Evolutionary conservation across 495 filamentous ascomycete genomes (phyloP), one percentile per base, ranked within the genome.

Genomic region (Aspergillus ostianus): DNA sequence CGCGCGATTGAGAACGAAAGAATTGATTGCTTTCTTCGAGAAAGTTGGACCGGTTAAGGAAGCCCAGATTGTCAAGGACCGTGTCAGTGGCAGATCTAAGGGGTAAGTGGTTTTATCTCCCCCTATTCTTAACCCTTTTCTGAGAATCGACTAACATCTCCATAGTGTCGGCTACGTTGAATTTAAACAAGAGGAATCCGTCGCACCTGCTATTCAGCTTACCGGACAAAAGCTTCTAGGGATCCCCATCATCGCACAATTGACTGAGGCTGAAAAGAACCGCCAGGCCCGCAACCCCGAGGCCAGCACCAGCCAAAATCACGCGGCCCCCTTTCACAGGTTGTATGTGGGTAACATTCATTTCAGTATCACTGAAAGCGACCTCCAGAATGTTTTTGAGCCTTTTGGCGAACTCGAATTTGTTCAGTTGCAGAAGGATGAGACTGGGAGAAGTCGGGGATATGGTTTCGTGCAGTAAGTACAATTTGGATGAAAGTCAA

Each of bases 321-420:
- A 87, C 67, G 88, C 90, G 55, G 87, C 96, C 32, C 95, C 95
- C 30, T 99, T 98, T 79, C 95, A 99, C 79, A 88, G 95, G 71
- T 89, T 99, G 54, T 99, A 97, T 77, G 94, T 99, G 65, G 95
- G 95, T 73, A 99, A 99, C 70, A 96, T 99, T 66, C 95, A 99
- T 82, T 99, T 99, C 84, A 96, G 90, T 74, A 96, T 99, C 73
- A 98, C 94, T 72, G 95, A 99, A 77, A 87, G 84, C 71, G 95
- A 98, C 75, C 77, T 99, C 64, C 90, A 93, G 82, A 91, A 93
- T 73, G 91, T 98, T 55, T 99, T 99, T 76, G 91, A 93, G 77
- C 94, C 95, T 6, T 99, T 97, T 76, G 95, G 95, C 58, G 94
- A 97, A 76, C 86, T 99, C 53, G 95, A 98, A 71, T 97, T 96